phyloP scores from a whole-genome alignment of 2,329 filamentous ascomycete genomes.

The Fusarium siculi region DNA sequence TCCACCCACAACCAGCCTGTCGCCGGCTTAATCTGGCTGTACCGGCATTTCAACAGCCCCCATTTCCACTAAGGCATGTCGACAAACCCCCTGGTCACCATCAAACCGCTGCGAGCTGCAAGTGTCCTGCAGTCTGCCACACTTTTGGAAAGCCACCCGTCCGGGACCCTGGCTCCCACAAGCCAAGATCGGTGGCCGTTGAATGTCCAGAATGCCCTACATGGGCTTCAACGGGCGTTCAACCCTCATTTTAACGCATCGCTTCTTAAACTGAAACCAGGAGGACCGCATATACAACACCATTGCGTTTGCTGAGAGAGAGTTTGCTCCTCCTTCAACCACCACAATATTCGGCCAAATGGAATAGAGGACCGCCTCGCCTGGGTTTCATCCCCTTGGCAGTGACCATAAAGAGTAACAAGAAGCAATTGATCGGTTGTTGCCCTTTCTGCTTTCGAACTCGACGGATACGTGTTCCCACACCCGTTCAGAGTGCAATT shows the following conservation, averaged over 20 bases:
- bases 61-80: conserved; percentile 11
- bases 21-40: conserved; percentile 32
- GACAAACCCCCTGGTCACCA: conserved; percentile 19
- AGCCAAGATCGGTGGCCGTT: conserved; percentile 31
- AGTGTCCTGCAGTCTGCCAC: conserved; percentile 21
- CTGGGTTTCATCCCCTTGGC: conserved; percentile 31
- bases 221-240: conserved; percentile 21
- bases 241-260: conserved; percentile 23
- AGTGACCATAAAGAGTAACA: background rate
- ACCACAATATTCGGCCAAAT: conserved; percentile 23
- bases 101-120: conserved; percentile 32
- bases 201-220: conserved; percentile 24
- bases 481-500: conserved; percentile 15
- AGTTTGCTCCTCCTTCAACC: conserved; percentile 25
- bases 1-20: conserved; percentile 23
- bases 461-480: conserved; percentile 17
- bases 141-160: conserved; percentile 27
- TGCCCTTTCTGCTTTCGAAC: conserved; percentile 8
- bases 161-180: conserved; percentile 18
- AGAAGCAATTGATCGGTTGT: conserved; percentile 13
- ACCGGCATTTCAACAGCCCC: conserved; percentile 33
- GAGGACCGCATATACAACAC: conserved; percentile 1
- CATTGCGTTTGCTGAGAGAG: conserved; percentile 11
- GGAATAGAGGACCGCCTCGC: conserved; percentile 23
- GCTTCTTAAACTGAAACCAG: conserved; percentile 33